Percentiles rank a stretch among this genome's conserved stretches.
Evolutionary conservation across 352 stramenopile genomes (phyloP).

Genomic region (Lagenidium sp.): DNA sequence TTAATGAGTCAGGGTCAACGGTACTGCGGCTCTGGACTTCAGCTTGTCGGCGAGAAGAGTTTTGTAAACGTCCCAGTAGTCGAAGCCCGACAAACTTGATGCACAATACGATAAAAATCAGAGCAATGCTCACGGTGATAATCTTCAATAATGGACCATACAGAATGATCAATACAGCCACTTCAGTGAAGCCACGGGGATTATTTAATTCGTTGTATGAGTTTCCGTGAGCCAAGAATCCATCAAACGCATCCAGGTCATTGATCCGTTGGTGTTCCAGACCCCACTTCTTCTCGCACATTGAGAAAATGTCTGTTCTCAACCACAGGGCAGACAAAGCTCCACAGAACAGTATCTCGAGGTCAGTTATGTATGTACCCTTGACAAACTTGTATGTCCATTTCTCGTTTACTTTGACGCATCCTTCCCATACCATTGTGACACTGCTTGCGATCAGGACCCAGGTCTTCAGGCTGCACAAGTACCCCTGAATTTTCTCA

Average conservation of each 20-base stretch:
- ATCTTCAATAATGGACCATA: slow-evolving; percentile 6
- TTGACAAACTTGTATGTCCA: slow-evolving; percentile 2
- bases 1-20: too few species aligned
- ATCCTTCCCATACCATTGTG: not conserved
- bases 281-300: slow-evolving; percentile 10
- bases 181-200: not conserved
- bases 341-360: slow-evolving; percentile 4
- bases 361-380: slow-evolving; percentile 2
- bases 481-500: slow-evolving; percentile 6
- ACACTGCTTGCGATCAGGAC: slow-evolving; percentile 2
- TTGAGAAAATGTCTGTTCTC: slow-evolving; percentile 5
- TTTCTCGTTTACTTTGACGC: slow-evolving; percentile 2
- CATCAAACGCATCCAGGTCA: slow-evolving; percentile 3
- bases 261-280: slow-evolving; percentile 9
- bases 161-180: slow-evolving; percentile 4
- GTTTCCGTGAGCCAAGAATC: slow-evolving; percentile 8
- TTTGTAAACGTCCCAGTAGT: not conserved
- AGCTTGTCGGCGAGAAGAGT: too few species aligned
- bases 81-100: not conserved
- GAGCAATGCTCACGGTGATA: not conserved
- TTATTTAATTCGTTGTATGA: not conserved
- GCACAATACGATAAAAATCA: not conserved
- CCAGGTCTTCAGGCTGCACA: slow-evolving; percentile 8
- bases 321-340: slow-evolving; percentile 1
- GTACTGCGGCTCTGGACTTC: too few species aligned